phyloP scores from a whole-genome alignment of 768 basidiomycete genomes.

The Lactarius trivialis region DNA sequence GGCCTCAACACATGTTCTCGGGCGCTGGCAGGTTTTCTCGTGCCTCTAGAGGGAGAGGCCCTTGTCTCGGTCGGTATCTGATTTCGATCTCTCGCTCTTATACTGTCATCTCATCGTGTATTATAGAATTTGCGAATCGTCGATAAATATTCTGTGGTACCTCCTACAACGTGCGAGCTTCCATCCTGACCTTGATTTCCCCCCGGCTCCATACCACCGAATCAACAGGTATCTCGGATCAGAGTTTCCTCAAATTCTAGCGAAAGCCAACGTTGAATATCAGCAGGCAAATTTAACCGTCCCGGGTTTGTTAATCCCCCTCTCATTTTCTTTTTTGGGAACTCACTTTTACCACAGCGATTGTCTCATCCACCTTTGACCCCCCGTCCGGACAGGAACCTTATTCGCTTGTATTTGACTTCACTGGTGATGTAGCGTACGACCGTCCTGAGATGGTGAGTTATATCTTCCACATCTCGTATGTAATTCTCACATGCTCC shows the following conservation, averaged over 20 bases:
- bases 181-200: constrained; percentile 24
- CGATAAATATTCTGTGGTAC: constrained; percentile 65
- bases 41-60: constrained; percentile 59
- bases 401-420: constrained; percentile 80
- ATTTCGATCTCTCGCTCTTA: constrained; percentile 11
- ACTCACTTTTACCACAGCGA: constrained; percentile 39
- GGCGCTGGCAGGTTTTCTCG: constrained; percentile 58
- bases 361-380: constrained; percentile 62
- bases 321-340: not conserved
- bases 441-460: constrained; percentile 71
- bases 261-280: constrained; percentile 68
- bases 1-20: constrained; percentile 78
- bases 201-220: constrained; percentile 16
- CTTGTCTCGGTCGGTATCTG: constrained; percentile 58
- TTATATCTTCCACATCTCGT: constrained; percentile 1
- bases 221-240: constrained; percentile 63
- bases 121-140: constrained; percentile 62
- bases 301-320: constrained; percentile 37
- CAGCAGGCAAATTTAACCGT: constrained; percentile 76
- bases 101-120: constrained; percentile 15
- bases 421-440: constrained; percentile 70
- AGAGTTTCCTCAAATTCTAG: constrained; percentile 64
- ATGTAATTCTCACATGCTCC: not conserved
- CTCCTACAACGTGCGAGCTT: constrained; percentile 61
- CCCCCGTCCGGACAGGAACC: constrained; percentile 61